Evolutionary conservation across 2,329 filamentous ascomycete species (phyloP).

Genomic region (Coniochaeta hoffmannii): DNA sequence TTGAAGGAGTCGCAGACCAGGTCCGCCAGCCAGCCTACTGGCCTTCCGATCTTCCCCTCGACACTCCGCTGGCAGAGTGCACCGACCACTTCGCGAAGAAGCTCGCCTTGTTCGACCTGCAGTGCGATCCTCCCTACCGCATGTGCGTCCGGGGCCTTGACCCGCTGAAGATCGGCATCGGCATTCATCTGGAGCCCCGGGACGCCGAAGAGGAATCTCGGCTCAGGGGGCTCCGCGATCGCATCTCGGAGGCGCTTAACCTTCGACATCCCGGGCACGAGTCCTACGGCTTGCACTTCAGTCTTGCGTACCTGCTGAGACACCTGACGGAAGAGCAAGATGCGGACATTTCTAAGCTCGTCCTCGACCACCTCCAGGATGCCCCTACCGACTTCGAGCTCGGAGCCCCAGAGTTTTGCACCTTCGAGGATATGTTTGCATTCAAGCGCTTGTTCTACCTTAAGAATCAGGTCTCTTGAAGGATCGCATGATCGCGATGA

Average conservation of each 20-base stretch:
- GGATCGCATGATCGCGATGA: background rate
- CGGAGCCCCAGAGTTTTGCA: constrained; percentile 15
- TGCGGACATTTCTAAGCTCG: constrained; percentile 8
- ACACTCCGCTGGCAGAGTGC: constrained; percentile 10
- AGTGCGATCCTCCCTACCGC: constrained; percentile 11
- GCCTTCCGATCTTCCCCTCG: constrained; percentile 11
- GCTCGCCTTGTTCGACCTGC: constrained; percentile 11
- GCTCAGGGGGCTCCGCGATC: constrained; percentile 13
- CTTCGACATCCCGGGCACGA: constrained; percentile 13
- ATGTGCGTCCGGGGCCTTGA: constrained; percentile 11
- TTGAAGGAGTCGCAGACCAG: constrained; percentile 18
- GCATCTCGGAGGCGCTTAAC: constrained; percentile 10
- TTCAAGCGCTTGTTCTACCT: constrained; percentile 14
- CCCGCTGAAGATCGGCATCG: constrained; percentile 11
- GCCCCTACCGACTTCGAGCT: constrained; percentile 14
- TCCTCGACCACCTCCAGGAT: constrained; percentile 7
- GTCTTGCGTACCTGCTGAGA: constrained; percentile 16
- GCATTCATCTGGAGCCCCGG: constrained; percentile 6
- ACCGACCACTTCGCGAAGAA: constrained; percentile 9
- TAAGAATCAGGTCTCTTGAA: constrained; percentile 2
- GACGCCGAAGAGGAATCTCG: constrained; percentile 8
- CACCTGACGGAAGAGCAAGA: constrained; percentile 9
- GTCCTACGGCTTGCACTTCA: constrained; percentile 16
- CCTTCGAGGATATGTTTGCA: constrained; percentile 17
- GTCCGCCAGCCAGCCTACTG: constrained; percentile 13